Conservation (phyloP, 1,284 basidiomycete species). For the Puccinia triticina region DNA sequence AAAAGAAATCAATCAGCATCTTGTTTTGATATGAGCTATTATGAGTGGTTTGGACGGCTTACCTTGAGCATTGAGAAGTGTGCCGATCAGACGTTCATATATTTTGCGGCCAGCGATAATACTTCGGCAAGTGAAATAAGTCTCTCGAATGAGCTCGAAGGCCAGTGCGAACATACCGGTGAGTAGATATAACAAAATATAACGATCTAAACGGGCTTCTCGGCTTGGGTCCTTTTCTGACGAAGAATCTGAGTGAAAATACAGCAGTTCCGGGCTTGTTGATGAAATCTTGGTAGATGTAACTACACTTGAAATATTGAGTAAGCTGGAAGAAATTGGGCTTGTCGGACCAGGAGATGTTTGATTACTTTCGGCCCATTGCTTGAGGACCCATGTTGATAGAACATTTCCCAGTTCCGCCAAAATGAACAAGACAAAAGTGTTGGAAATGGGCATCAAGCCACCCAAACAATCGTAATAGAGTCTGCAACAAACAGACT, state of each 20-base stretch:
- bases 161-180: slow-evolving; percentile 33
- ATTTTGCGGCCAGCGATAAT: slow-evolving; percentile 41
- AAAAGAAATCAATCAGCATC: background rate
- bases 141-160: slow-evolving; percentile 21
- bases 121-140: slow-evolving; percentile 35
- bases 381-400: slow-evolving; percentile 33
- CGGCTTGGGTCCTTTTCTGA: background rate
- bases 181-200: slow-evolving; percentile 34
- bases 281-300: background rate
- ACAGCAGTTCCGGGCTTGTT: background rate
- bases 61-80: slow-evolving; percentile 42
- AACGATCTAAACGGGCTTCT: slow-evolving; percentile 6
- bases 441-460: slow-evolving; percentile 31
- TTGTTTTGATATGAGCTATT: background rate
- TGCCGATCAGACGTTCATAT: slow-evolving; percentile 40
- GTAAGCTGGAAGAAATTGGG: background rate
- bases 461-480: slow-evolving; percentile 38
- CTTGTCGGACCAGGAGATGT: background rate
- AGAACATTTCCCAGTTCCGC: slow-evolving; percentile 37
- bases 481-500: background rate
- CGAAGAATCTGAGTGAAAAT: background rate
- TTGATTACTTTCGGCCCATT: slow-evolving; percentile 38
- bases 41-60: background rate
- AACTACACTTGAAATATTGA: background rate
- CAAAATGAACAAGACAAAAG: slow-evolving; percentile 27